A percentile compares a stretch with the other conserved stretches of the same genome.
These are phyloP conservation scores for Wilcoxina mikolae DNA, from an alignment of 495 filamentous ascomycete species.

Conservation along the genomic window DNA sequence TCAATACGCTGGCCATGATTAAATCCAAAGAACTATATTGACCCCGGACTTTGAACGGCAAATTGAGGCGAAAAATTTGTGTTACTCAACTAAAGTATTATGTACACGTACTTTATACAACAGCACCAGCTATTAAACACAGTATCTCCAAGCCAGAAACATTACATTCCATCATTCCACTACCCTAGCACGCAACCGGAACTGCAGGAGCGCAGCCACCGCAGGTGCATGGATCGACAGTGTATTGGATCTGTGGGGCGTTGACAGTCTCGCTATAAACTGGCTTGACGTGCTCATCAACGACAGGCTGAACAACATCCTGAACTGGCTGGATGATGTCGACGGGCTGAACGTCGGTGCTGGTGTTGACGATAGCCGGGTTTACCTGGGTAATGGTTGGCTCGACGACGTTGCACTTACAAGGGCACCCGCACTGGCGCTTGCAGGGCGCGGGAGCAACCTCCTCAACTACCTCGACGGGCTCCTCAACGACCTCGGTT, in stretches of 20 bases:
- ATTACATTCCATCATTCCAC: too few relatives aligned
- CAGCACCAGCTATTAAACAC: too few relatives aligned
- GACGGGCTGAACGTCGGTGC: conserved; percentile 1
- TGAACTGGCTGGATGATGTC: conserved; percentile 2
- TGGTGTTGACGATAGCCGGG: neutral
- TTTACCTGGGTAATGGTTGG: neutral
- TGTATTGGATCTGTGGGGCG: neutral
- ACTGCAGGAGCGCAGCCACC: neutral
- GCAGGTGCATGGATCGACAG: neutral
- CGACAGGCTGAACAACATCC: neutral
- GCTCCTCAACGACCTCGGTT: too few relatives aligned
- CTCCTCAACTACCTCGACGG: too few relatives aligned
- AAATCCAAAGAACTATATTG: too few relatives aligned
- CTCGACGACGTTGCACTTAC: neutral
- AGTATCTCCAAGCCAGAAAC: too few relatives aligned
- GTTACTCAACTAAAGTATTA: too few relatives aligned
- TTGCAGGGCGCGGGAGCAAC: too few relatives aligned
- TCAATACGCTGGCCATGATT: too few relatives aligned
- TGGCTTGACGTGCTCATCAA: neutral
- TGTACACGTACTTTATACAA: too few relatives aligned
- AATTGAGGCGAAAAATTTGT: too few relatives aligned
- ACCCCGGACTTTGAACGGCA: too few relatives aligned
- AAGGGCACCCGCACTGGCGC: neutral
- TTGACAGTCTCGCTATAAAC: neutral
- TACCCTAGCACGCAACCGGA: neutral